Percentiles rank a stretch among this genome's conserved stretches.
phyloP scores from a whole-genome alignment of 2,329 filamentous ascomycete genomes.

The Sphaerostilbella broomeana region DNA sequence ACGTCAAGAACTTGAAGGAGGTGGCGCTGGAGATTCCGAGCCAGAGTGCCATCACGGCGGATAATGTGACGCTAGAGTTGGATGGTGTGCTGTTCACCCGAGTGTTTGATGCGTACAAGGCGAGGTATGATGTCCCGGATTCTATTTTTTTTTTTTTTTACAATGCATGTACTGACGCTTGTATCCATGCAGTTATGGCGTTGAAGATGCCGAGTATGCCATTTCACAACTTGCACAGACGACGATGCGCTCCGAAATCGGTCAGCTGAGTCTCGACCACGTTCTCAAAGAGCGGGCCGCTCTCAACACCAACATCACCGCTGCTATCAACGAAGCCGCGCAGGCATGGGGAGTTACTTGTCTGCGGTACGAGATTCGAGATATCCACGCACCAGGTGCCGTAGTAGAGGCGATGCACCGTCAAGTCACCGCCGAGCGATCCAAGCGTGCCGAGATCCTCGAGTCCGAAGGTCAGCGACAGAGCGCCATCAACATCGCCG shows the following conservation, averaged over 20 bases:
- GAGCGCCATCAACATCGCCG: constrained; percentile 96
- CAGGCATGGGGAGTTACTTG: constrained; percentile 96
- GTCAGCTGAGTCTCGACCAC: constrained; percentile 91
- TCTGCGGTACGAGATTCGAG: constrained; percentile 93
- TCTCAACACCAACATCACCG: constrained; percentile 97
- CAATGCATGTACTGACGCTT: background rate
- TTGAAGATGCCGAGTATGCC: constrained; percentile 97
- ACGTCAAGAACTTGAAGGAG: constrained; percentile 97
- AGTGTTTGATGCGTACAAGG: constrained; percentile 97
- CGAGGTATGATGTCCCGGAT: constrained; percentile 53
- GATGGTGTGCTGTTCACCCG: constrained; percentile 94
- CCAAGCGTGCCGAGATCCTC: constrained; percentile 94
- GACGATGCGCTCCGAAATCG: constrained; percentile 98
- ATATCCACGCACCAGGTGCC: constrained; percentile 90
- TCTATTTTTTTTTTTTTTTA: background rate
- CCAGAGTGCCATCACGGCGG: constrained; percentile 95
- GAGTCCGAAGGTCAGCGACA: constrained; percentile 96
- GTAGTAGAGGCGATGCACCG: constrained; percentile 98
- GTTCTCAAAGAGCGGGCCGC: constrained; percentile 95
- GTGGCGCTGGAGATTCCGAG: constrained; percentile 93
- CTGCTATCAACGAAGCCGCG: constrained; percentile 95
- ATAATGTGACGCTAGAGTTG: constrained; percentile 94
- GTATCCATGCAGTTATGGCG: constrained; percentile 65
- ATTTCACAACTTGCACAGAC: constrained; percentile 97
- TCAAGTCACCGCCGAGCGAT: constrained; percentile 93